A percentile compares a stretch with the other conserved stretches of the same genome.
Evolutionary conservation across 495 filamentous ascomycete genomes (phyloP).

Genomic region (Staphylotrichum tortipilum): DNA sequence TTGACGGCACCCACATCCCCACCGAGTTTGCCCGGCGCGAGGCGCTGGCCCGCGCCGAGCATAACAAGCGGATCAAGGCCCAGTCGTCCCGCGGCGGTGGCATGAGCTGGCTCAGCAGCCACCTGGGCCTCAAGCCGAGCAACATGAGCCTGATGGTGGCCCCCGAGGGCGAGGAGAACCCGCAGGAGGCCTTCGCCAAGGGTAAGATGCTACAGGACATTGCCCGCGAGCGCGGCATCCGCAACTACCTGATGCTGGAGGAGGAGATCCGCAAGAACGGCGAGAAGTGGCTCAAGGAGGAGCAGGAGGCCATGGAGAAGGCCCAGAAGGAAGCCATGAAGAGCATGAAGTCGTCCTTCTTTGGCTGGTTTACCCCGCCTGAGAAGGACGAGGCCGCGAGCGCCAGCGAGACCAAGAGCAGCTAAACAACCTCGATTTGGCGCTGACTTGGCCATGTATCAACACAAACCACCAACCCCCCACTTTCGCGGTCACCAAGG

Average conservation of each 20-base stretch:
- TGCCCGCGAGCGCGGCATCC: slow-evolving; percentile 81
- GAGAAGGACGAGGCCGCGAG: slow-evolving; percentile 3
- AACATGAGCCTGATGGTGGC: slow-evolving; percentile 43
- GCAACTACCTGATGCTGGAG: slow-evolving; percentile 81
- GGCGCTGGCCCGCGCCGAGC: slow-evolving; percentile 67
- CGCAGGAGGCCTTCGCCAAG: slow-evolving; percentile 65
- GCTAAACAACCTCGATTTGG: not conserved
- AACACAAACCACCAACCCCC: slow-evolving; percentile 5
- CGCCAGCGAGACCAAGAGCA: slow-evolving; percentile 7
- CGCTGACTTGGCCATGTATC: slow-evolving; percentile 7
- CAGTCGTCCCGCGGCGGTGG: slow-evolving; percentile 48
- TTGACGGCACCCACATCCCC: slow-evolving; percentile 77
- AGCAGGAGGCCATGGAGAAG: slow-evolving; percentile 77
- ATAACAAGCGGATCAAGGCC: slow-evolving; percentile 63
- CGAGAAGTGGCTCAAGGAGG: slow-evolving; percentile 88
- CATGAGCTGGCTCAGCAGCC: slow-evolving; percentile 53
- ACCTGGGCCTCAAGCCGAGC: slow-evolving; percentile 66
- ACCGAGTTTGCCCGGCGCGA: slow-evolving; percentile 85
- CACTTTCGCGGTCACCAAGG: not conserved
- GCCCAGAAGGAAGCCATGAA: slow-evolving; percentile 82
- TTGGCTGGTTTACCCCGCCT: slow-evolving; percentile 34
- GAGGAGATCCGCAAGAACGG: slow-evolving; percentile 84
- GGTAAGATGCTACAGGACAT: slow-evolving; percentile 95
- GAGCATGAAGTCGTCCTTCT: slow-evolving; percentile 52
- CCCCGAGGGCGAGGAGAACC: slow-evolving; percentile 58